Evolutionary conservation across 2,329 filamentous ascomycete species (phyloP).

Genomic region (Pseudogymnoascus sp.): DNA sequence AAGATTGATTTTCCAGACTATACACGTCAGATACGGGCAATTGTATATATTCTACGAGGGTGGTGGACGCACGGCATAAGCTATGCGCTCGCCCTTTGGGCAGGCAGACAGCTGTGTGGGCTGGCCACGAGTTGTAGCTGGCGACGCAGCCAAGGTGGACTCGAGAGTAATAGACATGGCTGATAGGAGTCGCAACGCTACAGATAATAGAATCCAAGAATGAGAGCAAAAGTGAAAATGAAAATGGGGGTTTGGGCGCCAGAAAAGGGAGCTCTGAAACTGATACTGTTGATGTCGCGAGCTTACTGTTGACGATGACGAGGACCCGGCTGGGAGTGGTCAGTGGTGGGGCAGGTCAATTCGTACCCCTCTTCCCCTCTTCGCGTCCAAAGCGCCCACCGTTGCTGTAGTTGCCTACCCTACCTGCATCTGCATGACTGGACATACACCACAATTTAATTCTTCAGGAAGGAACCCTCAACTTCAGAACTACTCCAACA

Average conservation of each 20-base stretch:
- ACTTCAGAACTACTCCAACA: neutral
- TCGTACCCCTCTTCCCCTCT: conserved; percentile 7
- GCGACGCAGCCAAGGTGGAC: conserved; percentile 75
- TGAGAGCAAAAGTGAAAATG: neutral
- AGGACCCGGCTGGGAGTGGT: neutral
- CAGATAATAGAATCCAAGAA: neutral
- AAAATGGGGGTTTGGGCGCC: neutral
- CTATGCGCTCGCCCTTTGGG: conserved; percentile 80
- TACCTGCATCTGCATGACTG: neutral
- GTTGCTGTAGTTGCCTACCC: neutral
- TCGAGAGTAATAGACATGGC: conserved; percentile 45
- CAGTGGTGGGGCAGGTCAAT: conserved; percentile 3
- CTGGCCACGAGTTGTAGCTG: conserved; percentile 74
- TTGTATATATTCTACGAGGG: neutral
- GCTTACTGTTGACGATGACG: conserved; percentile 5
- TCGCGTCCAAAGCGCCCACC: neutral
- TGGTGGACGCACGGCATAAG: conserved; percentile 66
- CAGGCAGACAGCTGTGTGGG: conserved; percentile 85
- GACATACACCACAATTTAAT: neutral
- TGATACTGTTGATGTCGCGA: conserved; percentile 8
- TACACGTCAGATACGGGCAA: conserved; percentile 13
- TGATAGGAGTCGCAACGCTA: neutral
- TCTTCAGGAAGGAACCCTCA: neutral
- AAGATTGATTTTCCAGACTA: conserved; percentile 96
- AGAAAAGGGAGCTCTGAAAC: neutral